Conservation (phyloP, 1,139 yeast species). For the Saccharomyces pastorianus region DNA sequence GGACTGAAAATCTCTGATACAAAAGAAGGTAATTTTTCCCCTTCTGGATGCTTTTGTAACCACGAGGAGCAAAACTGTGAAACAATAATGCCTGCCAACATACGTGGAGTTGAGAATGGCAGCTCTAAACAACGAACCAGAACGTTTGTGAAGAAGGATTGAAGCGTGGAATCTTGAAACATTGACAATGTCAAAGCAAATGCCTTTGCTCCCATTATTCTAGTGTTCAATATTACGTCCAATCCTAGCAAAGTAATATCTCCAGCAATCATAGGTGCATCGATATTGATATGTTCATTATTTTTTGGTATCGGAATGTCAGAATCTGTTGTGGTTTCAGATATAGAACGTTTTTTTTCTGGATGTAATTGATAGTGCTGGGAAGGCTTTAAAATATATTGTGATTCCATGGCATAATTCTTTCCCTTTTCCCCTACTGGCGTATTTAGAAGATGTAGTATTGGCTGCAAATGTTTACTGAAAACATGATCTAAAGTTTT, state of each 20-base stretch:
- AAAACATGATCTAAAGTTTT: conserved; percentile 43
- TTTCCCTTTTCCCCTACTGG: conserved; percentile 93
- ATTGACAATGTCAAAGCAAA: conserved; percentile 63
- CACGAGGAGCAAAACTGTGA: conserved; percentile 58
- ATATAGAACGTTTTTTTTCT: conserved; percentile 28
- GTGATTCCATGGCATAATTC: conserved; percentile 75
- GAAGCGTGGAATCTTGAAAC: conserved; percentile 39
- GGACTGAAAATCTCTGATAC: conserved; percentile 32
- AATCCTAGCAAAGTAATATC: conserved; percentile 81
- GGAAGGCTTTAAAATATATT: conserved; percentile 70
- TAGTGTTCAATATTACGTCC: conserved; percentile 66
- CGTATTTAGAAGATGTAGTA: conserved; percentile 70
- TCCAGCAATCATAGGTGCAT: conserved; percentile 85
- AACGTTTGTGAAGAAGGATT: conserved; percentile 34
- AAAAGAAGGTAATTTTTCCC: conserved; percentile 19
- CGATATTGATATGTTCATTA: conserved; percentile 67
- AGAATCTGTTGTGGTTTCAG: conserved; percentile 18
- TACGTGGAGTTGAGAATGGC: conserved; percentile 75
- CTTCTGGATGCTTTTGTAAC: conserved; percentile 10
- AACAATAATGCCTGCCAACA: conserved; percentile 59
- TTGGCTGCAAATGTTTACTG: conserved; percentile 48
- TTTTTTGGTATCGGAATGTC: conserved; percentile 48
- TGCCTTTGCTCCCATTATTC: conserved; percentile 69
- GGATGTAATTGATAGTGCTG: conserved; percentile 29
- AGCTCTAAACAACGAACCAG: conserved; percentile 30